A percentile compares a stretch with the other conserved stretches of the same genome.
Conservation (phyloP, 2,329 filamentous ascomycete genomes). For the Stylonectria norvegica region DNA sequence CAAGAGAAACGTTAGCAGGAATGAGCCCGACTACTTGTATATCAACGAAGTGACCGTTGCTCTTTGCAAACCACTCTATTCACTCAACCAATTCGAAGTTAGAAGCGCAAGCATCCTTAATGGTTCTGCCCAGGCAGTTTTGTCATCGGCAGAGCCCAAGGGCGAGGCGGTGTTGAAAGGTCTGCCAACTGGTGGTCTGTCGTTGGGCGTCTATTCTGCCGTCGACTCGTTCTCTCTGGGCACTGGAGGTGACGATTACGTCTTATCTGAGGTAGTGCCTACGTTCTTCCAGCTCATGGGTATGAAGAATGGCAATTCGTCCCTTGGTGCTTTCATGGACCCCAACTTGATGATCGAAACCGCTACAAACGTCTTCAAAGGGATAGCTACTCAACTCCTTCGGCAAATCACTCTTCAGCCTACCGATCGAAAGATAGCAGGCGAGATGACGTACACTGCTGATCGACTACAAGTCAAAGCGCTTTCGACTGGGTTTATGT, state of each 20-base stretch:
- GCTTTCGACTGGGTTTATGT: slow-evolving; percentile 15
- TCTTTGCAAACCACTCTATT: slow-evolving; percentile 21
- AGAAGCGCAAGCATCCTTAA: slow-evolving; percentile 8
- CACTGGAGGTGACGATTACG: slow-evolving; percentile 16
- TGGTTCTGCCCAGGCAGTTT: slow-evolving; percentile 10
- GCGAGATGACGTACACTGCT: slow-evolving; percentile 11
- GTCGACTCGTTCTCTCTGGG: slow-evolving; percentile 13
- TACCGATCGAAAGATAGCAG: slow-evolving; percentile 6
- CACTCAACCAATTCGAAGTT: slow-evolving; percentile 12
- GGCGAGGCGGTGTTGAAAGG: slow-evolving; percentile 8
- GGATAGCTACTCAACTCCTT: slow-evolving; percentile 14
- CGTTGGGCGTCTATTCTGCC: slow-evolving; percentile 12
- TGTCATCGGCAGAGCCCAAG: background rate
- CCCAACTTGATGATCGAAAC: slow-evolving; percentile 10
- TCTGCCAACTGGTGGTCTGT: slow-evolving; percentile 12
- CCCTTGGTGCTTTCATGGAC: slow-evolving; percentile 12
- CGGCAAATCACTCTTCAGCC: slow-evolving; percentile 12
- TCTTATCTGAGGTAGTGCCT: slow-evolving; percentile 18
- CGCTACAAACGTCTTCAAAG: slow-evolving; percentile 13
- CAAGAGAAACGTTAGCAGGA: slow-evolving; percentile 7
- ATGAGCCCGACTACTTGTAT: slow-evolving; percentile 13
- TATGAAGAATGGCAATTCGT: slow-evolving; percentile 15
- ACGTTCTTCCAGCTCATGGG: slow-evolving; percentile 27
- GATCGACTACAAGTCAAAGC: slow-evolving; percentile 14
- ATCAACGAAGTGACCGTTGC: slow-evolving; percentile 17